These are phyloP conservation scores for Debaryomycetaceae sp. DNA, from an alignment of 1,139 yeast species.

Conservation along the genomic window DNA sequence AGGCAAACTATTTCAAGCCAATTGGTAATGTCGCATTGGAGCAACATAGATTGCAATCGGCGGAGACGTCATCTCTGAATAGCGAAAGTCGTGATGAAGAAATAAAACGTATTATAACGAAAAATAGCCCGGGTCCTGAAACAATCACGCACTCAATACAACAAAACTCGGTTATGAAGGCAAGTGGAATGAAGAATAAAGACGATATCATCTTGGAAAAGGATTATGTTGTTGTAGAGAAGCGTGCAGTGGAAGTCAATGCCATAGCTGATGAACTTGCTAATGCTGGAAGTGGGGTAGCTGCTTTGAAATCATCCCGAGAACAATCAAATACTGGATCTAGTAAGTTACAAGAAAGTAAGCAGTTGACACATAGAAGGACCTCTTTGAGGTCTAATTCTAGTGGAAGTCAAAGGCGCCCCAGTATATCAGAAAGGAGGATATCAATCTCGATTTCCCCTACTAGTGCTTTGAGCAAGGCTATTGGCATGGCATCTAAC, in stretches of 20 bases:
- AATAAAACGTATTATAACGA: conserved; percentile 41
- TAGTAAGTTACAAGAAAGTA: conserved; percentile 1
- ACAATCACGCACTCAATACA: conserved; percentile 22
- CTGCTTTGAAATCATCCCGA: conserved; percentile 32
- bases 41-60: conserved; percentile 11
- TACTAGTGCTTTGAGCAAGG: conserved; percentile 83
- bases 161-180: conserved; percentile 9
- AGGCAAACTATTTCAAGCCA: conserved; percentile 16
- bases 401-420: conserved; percentile 38
- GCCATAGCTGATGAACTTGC: conserved; percentile 92
- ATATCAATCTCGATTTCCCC: conserved; percentile 77
- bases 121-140: conserved; percentile 45
- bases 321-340: conserved; percentile 3
- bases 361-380: conserved; percentile 16
- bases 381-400: conserved; percentile 32
- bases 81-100: conserved; percentile 35
- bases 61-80: conserved; percentile 7
- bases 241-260: conserved; percentile 90
- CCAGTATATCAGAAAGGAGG: conserved; percentile 55
- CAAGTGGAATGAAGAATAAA: conserved; percentile 17
- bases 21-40: conserved; percentile 7
- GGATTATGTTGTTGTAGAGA: conserved; percentile 93
- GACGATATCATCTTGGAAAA: conserved; percentile 58
- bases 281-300: conserved; percentile 58
- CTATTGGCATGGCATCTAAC: conserved; percentile 83